These are phyloP conservation scores for Acrasis kona DNA, from an alignment of 78 protist species.

Conservation along the genomic window DNA sequence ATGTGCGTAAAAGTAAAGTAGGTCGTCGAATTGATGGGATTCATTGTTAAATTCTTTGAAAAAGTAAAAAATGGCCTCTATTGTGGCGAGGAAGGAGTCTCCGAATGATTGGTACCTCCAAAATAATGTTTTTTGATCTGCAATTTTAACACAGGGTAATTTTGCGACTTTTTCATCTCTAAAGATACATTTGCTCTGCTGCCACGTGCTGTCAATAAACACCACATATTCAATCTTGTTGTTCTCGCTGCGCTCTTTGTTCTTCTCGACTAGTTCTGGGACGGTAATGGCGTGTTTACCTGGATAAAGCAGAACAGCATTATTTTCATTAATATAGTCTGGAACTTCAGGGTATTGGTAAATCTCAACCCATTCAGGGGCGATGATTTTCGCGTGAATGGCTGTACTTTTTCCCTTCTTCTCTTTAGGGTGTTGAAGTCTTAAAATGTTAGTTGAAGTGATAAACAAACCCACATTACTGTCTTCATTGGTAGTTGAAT, in stretches of 20 bases:
- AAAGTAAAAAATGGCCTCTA: slow-evolving; percentile 28
- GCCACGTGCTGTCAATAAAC: slow-evolving; percentile 24
- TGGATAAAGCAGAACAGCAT: slow-evolving; percentile 14
- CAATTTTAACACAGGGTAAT: not conserved
- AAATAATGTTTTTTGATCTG: slow-evolving; percentile 1
- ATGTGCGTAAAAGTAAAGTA: slow-evolving; percentile 9
- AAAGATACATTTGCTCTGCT: slow-evolving; percentile 14
- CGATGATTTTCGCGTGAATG: not conserved
- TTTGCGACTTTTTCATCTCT: not conserved
- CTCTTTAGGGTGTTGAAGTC: slow-evolving; percentile 7
- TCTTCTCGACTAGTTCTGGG: not conserved
- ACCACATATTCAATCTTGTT: not conserved
- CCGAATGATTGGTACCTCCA: slow-evolving; percentile 12
- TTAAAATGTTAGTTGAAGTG: not conserved
- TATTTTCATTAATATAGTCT: not conserved
- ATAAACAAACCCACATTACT: not conserved
- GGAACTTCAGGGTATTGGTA: slow-evolving; percentile 14
- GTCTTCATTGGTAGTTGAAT: not conserved
- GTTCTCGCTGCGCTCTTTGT: not conserved
- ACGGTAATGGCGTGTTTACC: not conserved
- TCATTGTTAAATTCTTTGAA: slow-evolving; percentile 1
- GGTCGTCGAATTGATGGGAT: slow-evolving; percentile 23
- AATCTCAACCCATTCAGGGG: slow-evolving; percentile 1
- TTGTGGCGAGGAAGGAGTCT: slow-evolving; percentile 18
- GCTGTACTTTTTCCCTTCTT: slow-evolving; percentile 9